These are phyloP conservation scores for Pythium grandisporangium DNA, from an alignment of 352 stramenopile genomes.

Conservation along the genomic window DNA sequence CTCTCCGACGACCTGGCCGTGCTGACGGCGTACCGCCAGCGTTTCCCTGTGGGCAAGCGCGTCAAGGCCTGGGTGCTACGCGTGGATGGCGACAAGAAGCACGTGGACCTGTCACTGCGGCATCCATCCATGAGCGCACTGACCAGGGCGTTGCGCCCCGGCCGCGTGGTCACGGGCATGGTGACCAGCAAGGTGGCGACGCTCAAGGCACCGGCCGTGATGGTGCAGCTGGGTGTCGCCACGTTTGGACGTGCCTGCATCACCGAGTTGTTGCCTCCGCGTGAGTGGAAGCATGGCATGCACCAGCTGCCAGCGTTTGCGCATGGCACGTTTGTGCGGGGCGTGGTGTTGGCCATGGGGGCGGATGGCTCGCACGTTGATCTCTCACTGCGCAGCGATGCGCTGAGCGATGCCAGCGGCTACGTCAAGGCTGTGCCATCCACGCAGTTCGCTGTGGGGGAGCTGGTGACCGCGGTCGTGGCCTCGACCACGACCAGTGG, in stretches of 20 bases:
- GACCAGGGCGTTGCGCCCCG: constrained; percentile 20
- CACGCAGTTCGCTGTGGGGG: constrained; percentile 48
- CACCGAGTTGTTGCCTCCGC: constrained; percentile 50
- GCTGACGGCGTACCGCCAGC: constrained; percentile 46
- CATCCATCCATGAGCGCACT: constrained; percentile 16
- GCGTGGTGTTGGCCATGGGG: constrained; percentile 54
- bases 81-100: constrained; percentile 66
- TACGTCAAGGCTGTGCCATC: constrained; percentile 39
- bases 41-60: constrained; percentile 73
- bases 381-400: constrained; percentile 63
- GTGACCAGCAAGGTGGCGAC: constrained; percentile 64
- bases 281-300: constrained; percentile 68
- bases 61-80: constrained; percentile 55
- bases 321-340: constrained; percentile 56
- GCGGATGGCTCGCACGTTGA: constrained; percentile 38
- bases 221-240: constrained; percentile 75
- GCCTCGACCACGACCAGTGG: constrained; percentile 87
- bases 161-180: constrained; percentile 54
- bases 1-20: constrained; percentile 49
- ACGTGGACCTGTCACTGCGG: constrained; percentile 63
- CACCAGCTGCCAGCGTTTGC: constrained; percentile 52
- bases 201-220: constrained; percentile 72
- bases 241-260: constrained; percentile 75
- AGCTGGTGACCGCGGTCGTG: constrained; percentile 89
- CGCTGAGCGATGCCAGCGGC: constrained; percentile 30